Base-by-base conservation (phyloP, 495 filamentous ascomycete species). In the Xylaria nigripes region DNA sequence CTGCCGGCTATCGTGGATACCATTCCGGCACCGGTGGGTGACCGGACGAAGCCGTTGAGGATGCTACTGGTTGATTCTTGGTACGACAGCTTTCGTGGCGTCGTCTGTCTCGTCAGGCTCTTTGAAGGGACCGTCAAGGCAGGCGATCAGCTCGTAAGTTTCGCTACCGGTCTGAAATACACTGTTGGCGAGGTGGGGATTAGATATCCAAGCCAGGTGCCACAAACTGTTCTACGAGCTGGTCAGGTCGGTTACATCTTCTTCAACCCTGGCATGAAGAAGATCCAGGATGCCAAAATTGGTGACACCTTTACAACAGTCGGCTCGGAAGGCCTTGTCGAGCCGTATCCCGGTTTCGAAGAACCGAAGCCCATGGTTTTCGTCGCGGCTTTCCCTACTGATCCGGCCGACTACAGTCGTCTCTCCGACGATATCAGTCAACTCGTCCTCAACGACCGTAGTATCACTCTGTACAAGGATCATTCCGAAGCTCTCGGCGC, bases 341-440 rank as follows among this genome's bases (percentile, higher is more conserved):
- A 89, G 64, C 83, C 87, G 18, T 82, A 90, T 51, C 89, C 89
- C 0, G 94, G 93, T 0, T 98, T 98, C 57, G 93, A 95, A 69
- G 94, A 98, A 64, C 93, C 93, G 6, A 95, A 98, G 69, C 85
- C 92, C 2, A 98, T 98, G 93, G 93, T 96, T 21, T 98, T 97
- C 63, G 93, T 98, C 10, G 90, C 92, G 5, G 93, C 94, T 0
- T 98, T 94, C 59, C 93, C 93, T 1, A 84, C 88, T 0, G 91
- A 98, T 67, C 90, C 94, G 54, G 74, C 82, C 63, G 86, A 93
- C 67, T 92, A 95, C 63, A 78, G 77, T 54, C 88, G 91, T 63
- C 72, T 98, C 10, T 89, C 94, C 57, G 93, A 98, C 66, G 95
- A 89, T 63, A 95, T 98, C 63, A 86, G 90, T 47, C 93, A 97